Base-by-base conservation (phyloP, 164 flowering plant species). In the Vitis vinifera region DNA sequence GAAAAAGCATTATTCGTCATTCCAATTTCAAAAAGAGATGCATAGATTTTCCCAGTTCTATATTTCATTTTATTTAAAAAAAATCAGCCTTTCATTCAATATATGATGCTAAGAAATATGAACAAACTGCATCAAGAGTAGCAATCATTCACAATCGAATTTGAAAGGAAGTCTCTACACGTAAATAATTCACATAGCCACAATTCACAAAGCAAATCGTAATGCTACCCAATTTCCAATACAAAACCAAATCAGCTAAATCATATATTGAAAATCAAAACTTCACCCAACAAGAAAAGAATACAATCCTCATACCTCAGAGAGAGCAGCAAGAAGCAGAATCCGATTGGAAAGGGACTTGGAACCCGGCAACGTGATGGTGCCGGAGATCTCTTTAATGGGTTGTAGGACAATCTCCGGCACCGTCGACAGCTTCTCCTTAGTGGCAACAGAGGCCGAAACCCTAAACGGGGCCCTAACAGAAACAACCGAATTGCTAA, bases 341-440 rank as follows among this genome's bases (percentile, higher is more conserved):
- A 91, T 83, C 64, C 98, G 90, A 80, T 96, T 96, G 11, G 98
- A 96, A n/a, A 96, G 77, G 6, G 99, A 96, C 78, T 96, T 96
- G 3, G 98, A 96, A 17, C 99, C 99, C 0, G 99, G 99, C 71
- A 95, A 84, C 75, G 75, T 86, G 63, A 95, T 85, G 13, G 79
- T 75, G 12, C 98, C 99, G 10, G 93, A 86, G 82, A 95, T 93
- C 68, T 93, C 93, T 59, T 79, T 82, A 68, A 95, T 95, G 60
- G 99, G 99, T 68, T 91, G 89, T 85, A 96, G 73, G 63, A 88
- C 89, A 62, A 95, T 88, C 85, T 91, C 96, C 17, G 95, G 89
- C 53, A 56, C 86, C 29, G 73, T 77, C 2, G 92, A 86, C 7
- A 89, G 87, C 84, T 88, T 92, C 82, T 88, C 94, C 1, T 89